Evolutionary conservation across 1,139 yeast species (phyloP).

Genomic region (Nakaseomyces delphensis): DNA sequence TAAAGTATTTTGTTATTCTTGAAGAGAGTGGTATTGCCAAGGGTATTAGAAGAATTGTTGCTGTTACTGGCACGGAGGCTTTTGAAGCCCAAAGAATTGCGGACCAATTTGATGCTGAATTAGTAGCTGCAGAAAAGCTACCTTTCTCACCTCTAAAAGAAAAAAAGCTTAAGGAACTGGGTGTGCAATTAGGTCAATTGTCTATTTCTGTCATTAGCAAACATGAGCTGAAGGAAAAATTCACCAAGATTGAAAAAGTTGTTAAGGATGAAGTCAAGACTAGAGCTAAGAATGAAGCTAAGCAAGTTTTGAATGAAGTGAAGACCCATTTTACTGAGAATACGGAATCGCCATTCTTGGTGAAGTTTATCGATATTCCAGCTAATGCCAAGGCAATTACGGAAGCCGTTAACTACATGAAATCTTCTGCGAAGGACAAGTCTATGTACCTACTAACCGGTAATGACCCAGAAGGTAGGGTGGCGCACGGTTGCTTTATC

Average conservation of each 20-base stretch:
- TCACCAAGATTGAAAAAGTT: conserved; percentile 70
- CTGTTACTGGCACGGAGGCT: conserved; percentile 89
- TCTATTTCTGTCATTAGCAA: conserved; percentile 77
- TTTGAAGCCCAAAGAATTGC: conserved; percentile 83
- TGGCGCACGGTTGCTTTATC: conserved; percentile 91
- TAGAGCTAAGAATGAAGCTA: conserved; percentile 79
- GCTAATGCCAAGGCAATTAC: conserved; percentile 92
- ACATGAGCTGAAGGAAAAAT: conserved; percentile 63
- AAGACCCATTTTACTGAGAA: conserved; percentile 54
- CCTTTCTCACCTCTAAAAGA: conserved; percentile 68
- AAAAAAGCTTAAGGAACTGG: conserved; percentile 68
- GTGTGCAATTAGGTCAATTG: conserved; percentile 75
- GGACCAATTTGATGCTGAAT: conserved; percentile 51
- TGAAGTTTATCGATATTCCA: conserved; percentile 55
- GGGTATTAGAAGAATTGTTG: conserved; percentile 96
- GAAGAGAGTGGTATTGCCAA: conserved; percentile 98
- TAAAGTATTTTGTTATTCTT: conserved; percentile 75
- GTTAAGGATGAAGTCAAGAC: conserved; percentile 82
- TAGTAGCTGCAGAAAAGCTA: conserved; percentile 49
- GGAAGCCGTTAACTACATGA: conserved; percentile 80
- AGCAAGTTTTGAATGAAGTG: conserved; percentile 74
- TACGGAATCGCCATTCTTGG: conserved; percentile 46
- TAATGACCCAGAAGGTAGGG: conserved; percentile 50
- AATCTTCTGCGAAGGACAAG: conserved; percentile 67
- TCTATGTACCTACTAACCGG: conserved; percentile 81